These are phyloP conservation scores for Geranomyces variabilis DNA, from an alignment of 192 early-diverging fungal species.

Conservation along the genomic window DNA sequence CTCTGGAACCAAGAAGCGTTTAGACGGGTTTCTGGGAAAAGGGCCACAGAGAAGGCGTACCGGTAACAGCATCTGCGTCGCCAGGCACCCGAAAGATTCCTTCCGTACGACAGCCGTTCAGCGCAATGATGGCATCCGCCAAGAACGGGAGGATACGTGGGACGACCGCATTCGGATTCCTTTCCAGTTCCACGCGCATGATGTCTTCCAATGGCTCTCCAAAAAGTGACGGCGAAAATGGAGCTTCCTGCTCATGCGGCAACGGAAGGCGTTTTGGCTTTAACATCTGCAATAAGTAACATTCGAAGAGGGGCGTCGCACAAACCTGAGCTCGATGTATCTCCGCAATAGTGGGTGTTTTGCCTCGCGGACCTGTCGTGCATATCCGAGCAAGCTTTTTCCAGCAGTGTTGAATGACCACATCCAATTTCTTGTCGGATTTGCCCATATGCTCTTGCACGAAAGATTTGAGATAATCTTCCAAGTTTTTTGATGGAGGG, in stretches of 20 bases:
- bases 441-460: slow-evolving; percentile 58
- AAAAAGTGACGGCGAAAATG: slow-evolving; percentile 86
- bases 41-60: slow-evolving; percentile 31
- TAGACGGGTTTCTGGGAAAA: background rate
- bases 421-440: slow-evolving; percentile 35
- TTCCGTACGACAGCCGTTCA: slow-evolving; percentile 81
- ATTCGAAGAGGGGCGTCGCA: background rate
- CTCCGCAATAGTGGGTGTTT: slow-evolving; percentile 69
- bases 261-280: too few relatives aligned
- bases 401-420: slow-evolving; percentile 42
- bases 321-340: slow-evolving; percentile 64
- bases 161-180: slow-evolving; percentile 56
- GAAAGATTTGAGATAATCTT: slow-evolving; percentile 81
- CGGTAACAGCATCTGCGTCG: slow-evolving; percentile 84
- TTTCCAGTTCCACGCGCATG: slow-evolving; percentile 59
- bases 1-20: slow-evolving; percentile 34
- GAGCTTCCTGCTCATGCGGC: too few relatives aligned
- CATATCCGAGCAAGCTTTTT: slow-evolving; percentile 72
- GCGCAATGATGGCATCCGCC: slow-evolving; percentile 67
- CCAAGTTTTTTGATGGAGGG: slow-evolving; percentile 87
- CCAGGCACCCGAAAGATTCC: slow-evolving; percentile 97
- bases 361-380: slow-evolving; percentile 77
- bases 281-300: background rate
- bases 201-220: slow-evolving; percentile 87
- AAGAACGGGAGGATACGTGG: slow-evolving; percentile 86